Evolutionary conservation across 139 green algal genomes (phyloP).

Genomic region (Astrephomene gubernaculifera): DNA sequence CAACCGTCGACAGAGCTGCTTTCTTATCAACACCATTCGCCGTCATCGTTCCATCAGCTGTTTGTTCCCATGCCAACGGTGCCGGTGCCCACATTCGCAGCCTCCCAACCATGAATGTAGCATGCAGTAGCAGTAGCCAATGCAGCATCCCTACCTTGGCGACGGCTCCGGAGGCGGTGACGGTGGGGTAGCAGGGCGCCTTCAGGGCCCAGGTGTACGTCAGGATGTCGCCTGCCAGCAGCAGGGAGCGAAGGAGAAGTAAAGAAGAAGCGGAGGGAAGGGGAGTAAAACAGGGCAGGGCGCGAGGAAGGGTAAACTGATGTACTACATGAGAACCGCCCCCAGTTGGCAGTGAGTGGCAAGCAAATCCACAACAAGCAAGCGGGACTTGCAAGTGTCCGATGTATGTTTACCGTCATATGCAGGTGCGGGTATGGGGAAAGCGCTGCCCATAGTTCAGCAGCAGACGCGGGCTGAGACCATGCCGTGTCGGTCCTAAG

Average conservation of each 20-base stretch:
- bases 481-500: no score
- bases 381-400: neutral
- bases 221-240: constrained; percentile 1
- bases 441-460: no score
- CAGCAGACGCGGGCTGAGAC: no score
- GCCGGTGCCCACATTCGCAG: no score
- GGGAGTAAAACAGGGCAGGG: neutral
- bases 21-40: no score
- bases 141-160: neutral
- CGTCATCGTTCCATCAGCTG: no score
- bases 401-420: no score
- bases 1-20: no score
- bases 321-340: neutral
- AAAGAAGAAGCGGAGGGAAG: neutral
- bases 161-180: neutral
- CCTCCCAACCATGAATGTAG: no score
- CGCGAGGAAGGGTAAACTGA: neutral
- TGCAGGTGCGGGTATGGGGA: no score
- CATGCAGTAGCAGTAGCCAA: no score
- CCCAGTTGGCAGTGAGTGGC: neutral
- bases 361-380: neutral
- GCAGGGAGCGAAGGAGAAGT: neutral
- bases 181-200: neutral
- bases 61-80: no score
- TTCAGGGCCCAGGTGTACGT: neutral